phyloP scores from a whole-genome alignment of 179 eudicot genomes.

The Spergularia azorica region DNA sequence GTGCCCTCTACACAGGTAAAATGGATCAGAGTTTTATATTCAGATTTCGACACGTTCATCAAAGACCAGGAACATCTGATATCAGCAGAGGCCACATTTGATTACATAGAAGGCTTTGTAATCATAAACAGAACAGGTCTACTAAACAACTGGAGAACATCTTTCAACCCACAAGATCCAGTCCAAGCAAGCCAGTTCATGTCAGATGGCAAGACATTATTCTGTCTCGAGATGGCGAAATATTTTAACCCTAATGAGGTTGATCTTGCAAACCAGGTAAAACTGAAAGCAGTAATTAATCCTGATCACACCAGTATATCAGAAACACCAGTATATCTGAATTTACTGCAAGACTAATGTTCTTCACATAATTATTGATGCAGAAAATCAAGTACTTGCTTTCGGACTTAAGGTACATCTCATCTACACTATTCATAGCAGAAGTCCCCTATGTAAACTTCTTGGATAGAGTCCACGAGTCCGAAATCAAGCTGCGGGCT shows the following conservation, averaged over 20 bases:
- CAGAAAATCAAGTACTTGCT: slow-evolving; percentile 60
- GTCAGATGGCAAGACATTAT: slow-evolving; percentile 68
- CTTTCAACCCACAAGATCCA: slow-evolving; percentile 71
- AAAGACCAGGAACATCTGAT: slow-evolving; percentile 70
- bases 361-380: slow-evolving; percentile 18
- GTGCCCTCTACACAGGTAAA: slow-evolving; percentile 50
- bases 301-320: neutral
- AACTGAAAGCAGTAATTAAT: neutral
- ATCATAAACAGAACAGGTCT: slow-evolving; percentile 61
- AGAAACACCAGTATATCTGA: slow-evolving; percentile 80
- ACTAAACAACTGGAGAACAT: slow-evolving; percentile 70
- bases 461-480: slow-evolving; percentile 76
- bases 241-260: slow-evolving; percentile 42
- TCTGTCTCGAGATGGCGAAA: slow-evolving; percentile 65
- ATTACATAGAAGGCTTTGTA: slow-evolving; percentile 81
- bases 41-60: slow-evolving; percentile 58
- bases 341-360: slow-evolving; percentile 10
- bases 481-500: slow-evolving; percentile 65
- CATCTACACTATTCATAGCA: slow-evolving; percentile 63
- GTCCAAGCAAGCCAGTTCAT: slow-evolving; percentile 63
- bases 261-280: slow-evolving; percentile 46
- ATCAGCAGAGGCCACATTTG: slow-evolving; percentile 53
- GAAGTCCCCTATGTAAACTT: slow-evolving; percentile 71
- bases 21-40: slow-evolving; percentile 82
- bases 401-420: slow-evolving; percentile 62